Conservation (phyloP, 2,329 filamentous ascomycete species). For the Falciphora oryzae region DNA sequence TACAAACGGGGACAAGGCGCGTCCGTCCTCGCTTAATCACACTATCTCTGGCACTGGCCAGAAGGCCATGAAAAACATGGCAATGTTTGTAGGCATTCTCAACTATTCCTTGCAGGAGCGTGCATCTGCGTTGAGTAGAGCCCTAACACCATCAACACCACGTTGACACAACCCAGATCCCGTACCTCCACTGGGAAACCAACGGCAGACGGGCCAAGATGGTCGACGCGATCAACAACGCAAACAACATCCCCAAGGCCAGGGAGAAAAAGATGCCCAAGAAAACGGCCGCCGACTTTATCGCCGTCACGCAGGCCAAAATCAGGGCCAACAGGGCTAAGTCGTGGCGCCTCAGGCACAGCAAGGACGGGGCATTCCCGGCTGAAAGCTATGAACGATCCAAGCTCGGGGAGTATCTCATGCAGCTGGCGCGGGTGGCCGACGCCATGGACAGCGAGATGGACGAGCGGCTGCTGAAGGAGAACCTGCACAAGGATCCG, state of each 20-base stretch:
- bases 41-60: neutral
- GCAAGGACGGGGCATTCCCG: neutral
- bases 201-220: conserved; percentile 26
- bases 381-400: neutral
- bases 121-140: conserved; percentile 7
- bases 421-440: conserved; percentile 28
- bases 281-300: neutral
- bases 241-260: conserved; percentile 9
- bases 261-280: neutral
- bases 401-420: conserved; percentile 23
- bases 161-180: conserved; percentile 24
- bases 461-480: conserved; percentile 28
- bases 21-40: neutral
- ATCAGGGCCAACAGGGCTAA: neutral
- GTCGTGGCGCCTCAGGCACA: neutral
- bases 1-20: conserved; percentile 1
- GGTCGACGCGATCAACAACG: conserved; percentile 21
- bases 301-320: neutral
- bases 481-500: conserved; percentile 26
- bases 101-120: neutral
- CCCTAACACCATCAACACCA: neutral
- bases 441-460: conserved; percentile 30
- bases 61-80: conserved; percentile 19
- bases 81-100: conserved; percentile 23
- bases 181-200: conserved; percentile 37